These are phyloP conservation scores for Sphagnum magellanicum DNA, from an alignment of 228 moss, liverwort and hornwort species.

Conservation along the genomic window DNA sequence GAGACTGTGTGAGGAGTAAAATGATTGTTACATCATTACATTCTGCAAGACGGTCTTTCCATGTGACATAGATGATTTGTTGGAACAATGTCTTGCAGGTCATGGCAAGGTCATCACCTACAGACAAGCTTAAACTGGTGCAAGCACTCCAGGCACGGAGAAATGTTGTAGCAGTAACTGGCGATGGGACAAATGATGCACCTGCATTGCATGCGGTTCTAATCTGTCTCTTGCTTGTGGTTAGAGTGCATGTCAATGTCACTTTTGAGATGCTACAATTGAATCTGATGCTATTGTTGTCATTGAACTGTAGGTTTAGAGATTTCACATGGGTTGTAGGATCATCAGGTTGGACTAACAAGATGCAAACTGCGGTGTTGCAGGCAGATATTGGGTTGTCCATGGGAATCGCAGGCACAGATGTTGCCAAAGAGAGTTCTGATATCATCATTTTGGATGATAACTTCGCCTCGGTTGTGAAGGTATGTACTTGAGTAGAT, in stretches of 20 bases:
- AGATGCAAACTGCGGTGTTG: background rate
- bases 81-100: constrained; percentile 33
- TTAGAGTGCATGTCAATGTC: too few relatives aligned
- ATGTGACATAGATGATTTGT: background rate
- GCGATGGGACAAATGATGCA: constrained; percentile 97
- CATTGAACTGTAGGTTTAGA: too few relatives aligned
- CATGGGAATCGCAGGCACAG: constrained; percentile 93
- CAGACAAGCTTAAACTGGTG: constrained; percentile 78
- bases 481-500: constrained; percentile 29
- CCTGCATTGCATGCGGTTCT: constrained; percentile 87
- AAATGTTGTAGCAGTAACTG: constrained; percentile 90
- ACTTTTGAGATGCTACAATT: too few relatives aligned
- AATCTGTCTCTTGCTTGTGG: background rate
- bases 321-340: too few relatives aligned
- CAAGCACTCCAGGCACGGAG: constrained; percentile 59
- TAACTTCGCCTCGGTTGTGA: constrained; percentile 92
- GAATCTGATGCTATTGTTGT: too few relatives aligned
- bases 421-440: constrained; percentile 96
- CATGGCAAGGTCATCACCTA: constrained; percentile 93
- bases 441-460: constrained; percentile 97
- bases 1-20: too few relatives aligned
- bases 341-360: too few relatives aligned
- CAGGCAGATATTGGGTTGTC: constrained; percentile 98
- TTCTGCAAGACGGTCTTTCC: too few relatives aligned
- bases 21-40: too few relatives aligned